These are phyloP conservation scores for Opeltia flavorubescens DNA, from an alignment of 495 filamentous ascomycete species.

Conservation along the genomic window DNA sequence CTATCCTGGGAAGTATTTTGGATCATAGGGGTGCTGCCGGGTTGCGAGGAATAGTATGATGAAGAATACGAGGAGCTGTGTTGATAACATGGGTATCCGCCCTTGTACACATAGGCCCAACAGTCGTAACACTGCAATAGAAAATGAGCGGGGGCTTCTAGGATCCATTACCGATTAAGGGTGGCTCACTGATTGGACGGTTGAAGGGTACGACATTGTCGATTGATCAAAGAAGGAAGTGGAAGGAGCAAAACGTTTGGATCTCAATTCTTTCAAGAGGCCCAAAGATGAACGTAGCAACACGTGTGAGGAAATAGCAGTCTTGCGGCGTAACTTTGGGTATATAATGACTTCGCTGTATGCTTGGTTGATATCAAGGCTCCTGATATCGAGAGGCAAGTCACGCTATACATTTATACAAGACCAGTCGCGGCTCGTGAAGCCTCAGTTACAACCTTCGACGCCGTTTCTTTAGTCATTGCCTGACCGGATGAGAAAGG, in stretches of 20 bases:
- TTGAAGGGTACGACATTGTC: neutral
- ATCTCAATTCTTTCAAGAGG: too few relatives aligned
- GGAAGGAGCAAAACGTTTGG: too few relatives aligned
- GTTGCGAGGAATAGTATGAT: neutral
- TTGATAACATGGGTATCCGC: neutral
- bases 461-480: neutral
- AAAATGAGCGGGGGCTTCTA: neutral
- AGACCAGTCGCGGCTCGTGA: neutral
- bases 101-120: neutral
- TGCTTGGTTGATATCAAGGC: too few relatives aligned
- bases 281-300: too few relatives aligned
- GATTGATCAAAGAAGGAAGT: neutral
- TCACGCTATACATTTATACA: neutral
- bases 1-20: neutral
- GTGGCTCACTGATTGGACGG: neutral
- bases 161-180: neutral
- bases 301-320: too few relatives aligned
- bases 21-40: neutral
- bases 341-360: too few relatives aligned
- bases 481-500: neutral
- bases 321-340: too few relatives aligned
- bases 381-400: neutral
- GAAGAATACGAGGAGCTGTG: neutral
- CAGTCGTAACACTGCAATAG: neutral
- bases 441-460: neutral